Percentiles rank a stretch among this genome's conserved stretches.
Evolutionary conservation across 371 early-diverging fungal genomes (phyloP).

Genomic region (Mortierella sp.): DNA sequence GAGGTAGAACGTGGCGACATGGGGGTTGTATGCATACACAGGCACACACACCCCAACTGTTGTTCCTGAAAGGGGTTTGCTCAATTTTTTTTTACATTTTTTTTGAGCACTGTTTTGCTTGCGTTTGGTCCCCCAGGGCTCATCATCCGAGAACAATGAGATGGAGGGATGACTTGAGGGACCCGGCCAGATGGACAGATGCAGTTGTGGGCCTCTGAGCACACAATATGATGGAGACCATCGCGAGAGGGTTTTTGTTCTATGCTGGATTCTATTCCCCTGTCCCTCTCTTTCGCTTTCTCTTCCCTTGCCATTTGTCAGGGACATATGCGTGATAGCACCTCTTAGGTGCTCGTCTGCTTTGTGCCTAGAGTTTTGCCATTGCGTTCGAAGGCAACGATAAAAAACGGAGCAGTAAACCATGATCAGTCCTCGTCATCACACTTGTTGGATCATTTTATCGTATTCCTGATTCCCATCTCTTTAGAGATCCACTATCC

Average conservation of each 20-base stretch:
- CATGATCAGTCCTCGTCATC: too few species aligned
- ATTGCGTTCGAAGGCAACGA: too few species aligned
- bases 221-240: too few species aligned
- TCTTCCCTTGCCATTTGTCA: constrained; percentile 6
- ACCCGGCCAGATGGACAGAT: too few species aligned
- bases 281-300: neutral
- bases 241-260: constrained; percentile 25
- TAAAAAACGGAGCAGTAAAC: too few species aligned
- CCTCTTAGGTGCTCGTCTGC: too few species aligned
- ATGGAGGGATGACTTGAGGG: too few species aligned
- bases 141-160: constrained; percentile 8
- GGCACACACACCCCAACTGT: neutral
- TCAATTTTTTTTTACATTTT: constrained; percentile 1
- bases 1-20: constrained; percentile 19
- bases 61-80: neutral
- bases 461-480: too few species aligned
- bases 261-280: constrained; percentile 1
- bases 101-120: constrained; percentile 17
- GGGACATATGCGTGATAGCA: too few species aligned
- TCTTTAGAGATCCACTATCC: too few species aligned
- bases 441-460: too few species aligned
- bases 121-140: neutral
- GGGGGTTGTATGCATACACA: constrained; percentile 10
- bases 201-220: neutral
- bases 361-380: too few species aligned